A percentile compares a stretch with the other conserved stretches of the same genome.
Evolutionary conservation across 768 basidiomycete species (phyloP).

Genomic region (Candolleomyces efflorescens): DNA sequence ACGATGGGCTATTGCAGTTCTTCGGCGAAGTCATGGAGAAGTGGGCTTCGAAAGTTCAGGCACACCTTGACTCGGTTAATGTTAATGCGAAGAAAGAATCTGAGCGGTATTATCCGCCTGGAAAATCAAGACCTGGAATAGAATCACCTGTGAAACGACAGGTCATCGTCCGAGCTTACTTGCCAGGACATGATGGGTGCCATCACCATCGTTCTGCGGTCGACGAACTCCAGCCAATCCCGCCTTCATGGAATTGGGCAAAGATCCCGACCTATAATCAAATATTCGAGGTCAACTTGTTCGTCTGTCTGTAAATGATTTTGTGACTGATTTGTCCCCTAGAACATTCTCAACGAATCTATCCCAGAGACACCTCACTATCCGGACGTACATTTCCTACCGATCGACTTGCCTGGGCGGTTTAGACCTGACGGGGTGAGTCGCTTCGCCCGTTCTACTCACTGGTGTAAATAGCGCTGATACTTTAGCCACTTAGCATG

Average conservation of each 20-base stretch:
- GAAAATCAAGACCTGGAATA: neutral
- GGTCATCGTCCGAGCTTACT: constrained; percentile 56
- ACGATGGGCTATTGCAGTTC: constrained; percentile 45
- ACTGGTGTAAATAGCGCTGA: too few species aligned
- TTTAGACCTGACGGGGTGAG: neutral
- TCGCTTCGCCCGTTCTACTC: too few species aligned
- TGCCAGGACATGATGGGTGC: constrained; percentile 65
- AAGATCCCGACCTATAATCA: constrained; percentile 54
- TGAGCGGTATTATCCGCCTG: too few species aligned
- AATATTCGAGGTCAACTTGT: constrained; percentile 47
- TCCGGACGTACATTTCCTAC: neutral
- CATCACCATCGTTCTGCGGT: constrained; percentile 27
- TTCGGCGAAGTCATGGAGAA: constrained; percentile 50
- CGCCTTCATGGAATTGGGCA: constrained; percentile 60
- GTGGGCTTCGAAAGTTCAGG: constrained; percentile 52
- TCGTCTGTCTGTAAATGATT: too few species aligned
- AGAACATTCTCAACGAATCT: too few species aligned
- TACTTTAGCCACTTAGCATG: too few species aligned
- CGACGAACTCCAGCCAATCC: constrained; percentile 41
- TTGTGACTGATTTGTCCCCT: too few species aligned
- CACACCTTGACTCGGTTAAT: constrained; percentile 20
- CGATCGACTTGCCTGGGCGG: neutral
- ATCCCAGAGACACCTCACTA: too few species aligned
- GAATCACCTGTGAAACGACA: constrained; percentile 26
- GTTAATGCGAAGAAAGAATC: too few species aligned